Percentiles rank a stretch among this genome's conserved stretches.
phyloP scores from a whole-genome alignment of 495 filamentous ascomycete genomes.

The Patellaria atrata region DNA sequence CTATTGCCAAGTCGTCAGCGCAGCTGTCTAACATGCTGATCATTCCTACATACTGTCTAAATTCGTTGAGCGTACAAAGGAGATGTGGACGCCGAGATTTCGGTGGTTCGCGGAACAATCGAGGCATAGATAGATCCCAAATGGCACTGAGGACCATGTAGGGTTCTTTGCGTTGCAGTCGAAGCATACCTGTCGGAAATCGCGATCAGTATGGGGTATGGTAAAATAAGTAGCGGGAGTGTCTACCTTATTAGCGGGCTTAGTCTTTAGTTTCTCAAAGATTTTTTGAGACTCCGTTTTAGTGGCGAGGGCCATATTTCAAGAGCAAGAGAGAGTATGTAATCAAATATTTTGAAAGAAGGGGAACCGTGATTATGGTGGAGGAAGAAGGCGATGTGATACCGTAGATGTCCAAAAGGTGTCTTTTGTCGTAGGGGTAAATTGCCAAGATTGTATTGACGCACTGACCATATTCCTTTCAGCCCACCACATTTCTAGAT shows the following conservation, averaged over 20 bases:
- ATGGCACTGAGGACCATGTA: conserved; percentile 93
- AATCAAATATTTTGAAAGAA: no score
- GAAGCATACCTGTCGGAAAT: conserved; percentile 52
- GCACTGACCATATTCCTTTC: no score
- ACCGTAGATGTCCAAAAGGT: no score
- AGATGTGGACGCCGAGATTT: conserved; percentile 49
- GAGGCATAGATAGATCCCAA: conserved; percentile 95
- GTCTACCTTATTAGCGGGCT: conserved; percentile 86
- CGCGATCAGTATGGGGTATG: not conserved
- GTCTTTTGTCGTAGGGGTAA: no score
- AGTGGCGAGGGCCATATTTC: conserved; percentile 63
- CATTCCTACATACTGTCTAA: conserved; percentile 71
- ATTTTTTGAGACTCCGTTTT: conserved; percentile 94
- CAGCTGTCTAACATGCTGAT: not conserved
- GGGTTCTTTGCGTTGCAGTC: conserved; percentile 95
- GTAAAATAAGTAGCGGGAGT: not conserved
- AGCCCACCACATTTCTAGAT: no score
- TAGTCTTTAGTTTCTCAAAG: conserved; percentile 92
- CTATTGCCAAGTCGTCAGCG: conserved; percentile 33
- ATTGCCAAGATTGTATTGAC: no score
- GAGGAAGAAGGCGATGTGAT: no score
- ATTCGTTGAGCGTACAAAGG: conserved; percentile 95
- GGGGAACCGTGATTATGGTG: no score
- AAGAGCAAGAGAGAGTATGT: conserved; percentile 5
- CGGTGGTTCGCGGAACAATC: conserved; percentile 60